A percentile compares a stretch with the other conserved stretches of the same genome.
Conservation (phyloP, 345 rosid species). For the Triadica sebifera region DNA sequence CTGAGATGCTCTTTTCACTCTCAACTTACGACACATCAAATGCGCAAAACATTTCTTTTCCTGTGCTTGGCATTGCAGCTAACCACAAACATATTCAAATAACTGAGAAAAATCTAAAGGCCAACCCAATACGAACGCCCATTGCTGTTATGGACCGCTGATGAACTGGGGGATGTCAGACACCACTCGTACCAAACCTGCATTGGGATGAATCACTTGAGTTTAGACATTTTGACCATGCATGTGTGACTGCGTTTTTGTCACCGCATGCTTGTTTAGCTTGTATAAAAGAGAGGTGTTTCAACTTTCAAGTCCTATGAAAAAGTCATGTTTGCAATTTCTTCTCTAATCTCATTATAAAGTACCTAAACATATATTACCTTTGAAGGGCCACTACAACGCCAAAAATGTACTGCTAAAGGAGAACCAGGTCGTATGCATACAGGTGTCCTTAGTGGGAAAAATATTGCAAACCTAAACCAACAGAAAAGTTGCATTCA, state of each 20-base stretch:
- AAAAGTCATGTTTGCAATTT: not conserved
- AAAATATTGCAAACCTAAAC: conserved; percentile 89
- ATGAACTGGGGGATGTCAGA: conserved; percentile 57
- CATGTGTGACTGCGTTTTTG: not conserved
- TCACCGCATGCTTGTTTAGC: too few species aligned
- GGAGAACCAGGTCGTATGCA: conserved; percentile 52
- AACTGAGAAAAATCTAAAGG: conserved; percentile 40
- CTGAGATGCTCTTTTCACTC: not conserved
- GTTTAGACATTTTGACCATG: not conserved
- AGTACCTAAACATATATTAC: conserved; percentile 27
- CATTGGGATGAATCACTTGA: conserved; percentile 8
- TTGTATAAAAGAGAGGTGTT: too few species aligned
- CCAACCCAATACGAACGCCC: conserved; percentile 99
- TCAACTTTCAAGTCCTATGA: too few species aligned
- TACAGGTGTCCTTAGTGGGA: conserved; percentile 83
- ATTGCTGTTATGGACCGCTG: conserved; percentile 82
- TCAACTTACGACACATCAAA: not conserved
- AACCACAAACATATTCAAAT: not conserved
- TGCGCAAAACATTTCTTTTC: not conserved
- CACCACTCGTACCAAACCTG: conserved; percentile 99
- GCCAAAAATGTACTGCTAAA: conserved; percentile 90
- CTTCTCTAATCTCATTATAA: not conserved
- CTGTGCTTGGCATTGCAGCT: not conserved
- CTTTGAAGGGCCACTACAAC: conserved; percentile 79
- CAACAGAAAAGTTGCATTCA: not conserved